A percentile compares a stretch with the other conserved stretches of the same genome.
phyloP scores from a whole-genome alignment of 148 eudicot genomes.

The Pharnaceum exiguum region DNA sequence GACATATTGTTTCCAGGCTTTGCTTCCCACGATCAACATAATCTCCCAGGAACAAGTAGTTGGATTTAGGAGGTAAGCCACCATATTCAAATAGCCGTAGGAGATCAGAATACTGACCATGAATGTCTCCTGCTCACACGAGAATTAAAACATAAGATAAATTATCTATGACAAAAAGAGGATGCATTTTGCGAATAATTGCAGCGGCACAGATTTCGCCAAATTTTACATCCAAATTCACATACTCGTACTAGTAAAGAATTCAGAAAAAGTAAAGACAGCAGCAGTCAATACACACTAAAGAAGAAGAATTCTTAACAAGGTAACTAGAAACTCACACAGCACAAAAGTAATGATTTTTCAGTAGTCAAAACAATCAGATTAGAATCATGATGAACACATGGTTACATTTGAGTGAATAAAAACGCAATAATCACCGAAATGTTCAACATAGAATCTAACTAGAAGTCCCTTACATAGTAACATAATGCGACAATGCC shows the following conservation, averaged over 20 bases:
- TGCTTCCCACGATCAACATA: conserved; percentile 37
- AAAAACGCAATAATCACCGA: too few species aligned
- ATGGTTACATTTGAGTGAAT: too few species aligned
- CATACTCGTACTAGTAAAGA: not conserved
- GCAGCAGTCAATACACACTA: not conserved
- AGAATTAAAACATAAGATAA: conserved; percentile 2
- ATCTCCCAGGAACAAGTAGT: conserved; percentile 30
- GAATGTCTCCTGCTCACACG: conserved; percentile 26
- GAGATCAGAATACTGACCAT: conserved; percentile 33
- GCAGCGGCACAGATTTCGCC: not conserved
- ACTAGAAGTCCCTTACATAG: too few species aligned
- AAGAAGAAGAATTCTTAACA: too few species aligned
- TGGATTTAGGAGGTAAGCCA: conserved; percentile 32
- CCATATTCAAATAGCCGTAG: conserved; percentile 28
- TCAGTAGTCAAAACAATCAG: too few species aligned
- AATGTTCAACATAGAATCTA: too few species aligned
- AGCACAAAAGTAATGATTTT: too few species aligned
- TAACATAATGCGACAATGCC: too few species aligned
- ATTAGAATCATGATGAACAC: too few species aligned
- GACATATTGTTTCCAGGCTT: conserved; percentile 35
- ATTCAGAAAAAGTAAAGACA: not conserved
- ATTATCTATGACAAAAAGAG: not conserved
- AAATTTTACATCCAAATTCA: not conserved
- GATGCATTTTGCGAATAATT: not conserved
- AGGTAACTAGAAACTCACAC: too few species aligned